Evolutionary conservation across 495 filamentous ascomycete genomes (phyloP).

Genomic region (Annulohypoxylon nitens): DNA sequence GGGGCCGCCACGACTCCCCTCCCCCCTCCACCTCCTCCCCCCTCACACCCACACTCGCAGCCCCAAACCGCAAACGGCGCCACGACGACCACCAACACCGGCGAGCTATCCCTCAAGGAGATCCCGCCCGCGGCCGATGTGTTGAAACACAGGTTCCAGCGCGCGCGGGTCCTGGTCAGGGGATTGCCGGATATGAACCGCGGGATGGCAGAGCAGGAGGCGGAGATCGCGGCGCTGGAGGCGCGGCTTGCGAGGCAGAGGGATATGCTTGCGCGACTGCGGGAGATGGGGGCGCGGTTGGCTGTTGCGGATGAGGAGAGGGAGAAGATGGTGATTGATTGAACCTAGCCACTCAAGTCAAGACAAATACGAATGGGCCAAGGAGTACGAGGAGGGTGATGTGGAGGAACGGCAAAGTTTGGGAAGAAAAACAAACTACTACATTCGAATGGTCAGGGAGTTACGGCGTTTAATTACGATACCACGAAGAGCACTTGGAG

Average conservation of each 20-base stretch:
- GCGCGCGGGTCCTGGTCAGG: conserved; percentile 75
- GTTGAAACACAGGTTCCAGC: conserved; percentile 83
- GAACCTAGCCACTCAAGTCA: neutral
- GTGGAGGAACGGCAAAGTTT: neutral
- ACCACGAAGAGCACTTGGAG: conserved; percentile 12
- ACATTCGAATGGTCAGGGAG: conserved; percentile 29
- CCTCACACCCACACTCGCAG: conserved; percentile 47
- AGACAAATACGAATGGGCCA: neutral
- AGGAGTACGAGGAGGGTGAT: neutral
- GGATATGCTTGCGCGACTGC: conserved; percentile 62
- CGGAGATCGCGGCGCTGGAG: conserved; percentile 82
- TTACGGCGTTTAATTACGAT: conserved; percentile 37
- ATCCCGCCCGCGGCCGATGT: conserved; percentile 78
- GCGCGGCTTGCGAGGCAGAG: conserved; percentile 71
- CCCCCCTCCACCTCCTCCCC: conserved; percentile 27
- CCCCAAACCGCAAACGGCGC: conserved; percentile 45
- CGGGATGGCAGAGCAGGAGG: conserved; percentile 80
- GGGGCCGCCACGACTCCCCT: conserved; percentile 27
- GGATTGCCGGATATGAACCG: conserved; percentile 80
- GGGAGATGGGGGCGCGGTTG: conserved; percentile 58
- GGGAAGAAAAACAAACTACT: neutral
- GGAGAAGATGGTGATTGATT: conserved; percentile 41
- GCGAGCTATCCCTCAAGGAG: conserved; percentile 77
- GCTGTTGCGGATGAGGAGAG: conserved; percentile 49
- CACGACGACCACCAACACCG: conserved; percentile 38